Conservation (phyloP, 192 early-diverging fungal genomes). For the Oehlia diaphana region DNA sequence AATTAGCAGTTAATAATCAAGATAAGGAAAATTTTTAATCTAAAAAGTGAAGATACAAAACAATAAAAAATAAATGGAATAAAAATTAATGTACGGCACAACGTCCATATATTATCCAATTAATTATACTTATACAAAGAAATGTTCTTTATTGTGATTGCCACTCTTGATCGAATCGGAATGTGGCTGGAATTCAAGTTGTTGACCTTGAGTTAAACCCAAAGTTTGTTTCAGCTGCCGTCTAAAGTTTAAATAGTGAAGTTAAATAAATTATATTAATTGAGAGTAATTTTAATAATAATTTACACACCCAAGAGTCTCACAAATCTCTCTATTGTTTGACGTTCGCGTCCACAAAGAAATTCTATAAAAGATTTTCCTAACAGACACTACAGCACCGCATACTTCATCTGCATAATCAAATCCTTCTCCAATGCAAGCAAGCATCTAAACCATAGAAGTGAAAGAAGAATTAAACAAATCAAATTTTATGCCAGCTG, state of each 20-base stretch:
- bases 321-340: slow-evolving; percentile 49
- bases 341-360: slow-evolving; percentile 78
- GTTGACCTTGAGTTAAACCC: slow-evolving; percentile 37
- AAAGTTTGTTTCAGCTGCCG: slow-evolving; percentile 58
- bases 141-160: slow-evolving; percentile 3
- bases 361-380: slow-evolving; percentile 82
- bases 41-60: too few species aligned
- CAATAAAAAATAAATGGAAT: too few species aligned
- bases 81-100: neutral
- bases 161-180: slow-evolving; percentile 42
- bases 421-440: slow-evolving; percentile 87
- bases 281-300: neutral
- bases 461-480: slow-evolving; percentile 19
- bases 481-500: slow-evolving; percentile 15
- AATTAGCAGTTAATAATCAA: too few species aligned
- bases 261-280: neutral
- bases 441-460: slow-evolving; percentile 65
- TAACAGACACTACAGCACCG: slow-evolving; percentile 84
- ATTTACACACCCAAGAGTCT: slow-evolving; percentile 54
- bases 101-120: neutral
- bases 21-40: too few species aligned
- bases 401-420: slow-evolving; percentile 77
- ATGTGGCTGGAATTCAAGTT: slow-evolving; percentile 61
- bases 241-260: slow-evolving; percentile 38
- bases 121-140: slow-evolving; percentile 4